Evolutionary conservation across 2,329 filamentous ascomycete species (phyloP).

Genomic region (Fusarium algeriense): DNA sequence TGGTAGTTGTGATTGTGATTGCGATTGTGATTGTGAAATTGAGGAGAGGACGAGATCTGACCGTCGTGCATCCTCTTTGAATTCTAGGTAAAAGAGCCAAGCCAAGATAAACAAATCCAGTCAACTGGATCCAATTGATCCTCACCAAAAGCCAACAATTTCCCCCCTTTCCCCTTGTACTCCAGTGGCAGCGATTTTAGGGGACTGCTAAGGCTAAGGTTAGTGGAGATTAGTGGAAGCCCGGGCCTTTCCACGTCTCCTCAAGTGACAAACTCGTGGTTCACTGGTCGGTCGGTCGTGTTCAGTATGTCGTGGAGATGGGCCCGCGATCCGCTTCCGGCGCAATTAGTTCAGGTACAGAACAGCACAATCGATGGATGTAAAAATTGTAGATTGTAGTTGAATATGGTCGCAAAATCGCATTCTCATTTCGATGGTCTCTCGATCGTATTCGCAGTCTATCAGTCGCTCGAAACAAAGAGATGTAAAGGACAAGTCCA

Average conservation of each 20-base stretch:
- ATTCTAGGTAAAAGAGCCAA: slow-evolving; percentile 3
- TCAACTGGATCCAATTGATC: slow-evolving; percentile 35
- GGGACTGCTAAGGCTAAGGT: slow-evolving; percentile 31
- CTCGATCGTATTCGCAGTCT: slow-evolving; percentile 11
- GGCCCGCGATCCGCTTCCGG: slow-evolving; percentile 40
- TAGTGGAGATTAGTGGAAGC: slow-evolving; percentile 39
- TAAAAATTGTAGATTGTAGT: slow-evolving; percentile 6
- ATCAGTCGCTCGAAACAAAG: slow-evolving; percentile 2
- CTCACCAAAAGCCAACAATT: slow-evolving; percentile 42
- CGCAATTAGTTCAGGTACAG: slow-evolving; percentile 30
- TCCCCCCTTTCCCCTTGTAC: slow-evolving; percentile 45
- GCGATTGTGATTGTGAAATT: slow-evolving; percentile 13
- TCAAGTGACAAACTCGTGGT: slow-evolving; percentile 24
- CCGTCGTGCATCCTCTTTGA: slow-evolving; percentile 48
- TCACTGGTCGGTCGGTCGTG: slow-evolving; percentile 10
- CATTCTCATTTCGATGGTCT: slow-evolving; percentile 11
- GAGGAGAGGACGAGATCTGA: slow-evolving; percentile 39
- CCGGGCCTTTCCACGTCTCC: slow-evolving; percentile 26
- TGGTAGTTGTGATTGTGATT: slow-evolving; percentile 1
- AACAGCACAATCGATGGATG: slow-evolving; percentile 7
- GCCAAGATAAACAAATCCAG: slow-evolving; percentile 1
- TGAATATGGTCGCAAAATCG: slow-evolving; percentile 8
- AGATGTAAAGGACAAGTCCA: slow-evolving; percentile 20
- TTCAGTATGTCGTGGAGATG: slow-evolving; percentile 34
- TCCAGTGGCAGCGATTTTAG: slow-evolving; percentile 29